phyloP scores from a whole-genome alignment of 495 filamentous ascomycete genomes.

The Parathielavia appendiculata region DNA sequence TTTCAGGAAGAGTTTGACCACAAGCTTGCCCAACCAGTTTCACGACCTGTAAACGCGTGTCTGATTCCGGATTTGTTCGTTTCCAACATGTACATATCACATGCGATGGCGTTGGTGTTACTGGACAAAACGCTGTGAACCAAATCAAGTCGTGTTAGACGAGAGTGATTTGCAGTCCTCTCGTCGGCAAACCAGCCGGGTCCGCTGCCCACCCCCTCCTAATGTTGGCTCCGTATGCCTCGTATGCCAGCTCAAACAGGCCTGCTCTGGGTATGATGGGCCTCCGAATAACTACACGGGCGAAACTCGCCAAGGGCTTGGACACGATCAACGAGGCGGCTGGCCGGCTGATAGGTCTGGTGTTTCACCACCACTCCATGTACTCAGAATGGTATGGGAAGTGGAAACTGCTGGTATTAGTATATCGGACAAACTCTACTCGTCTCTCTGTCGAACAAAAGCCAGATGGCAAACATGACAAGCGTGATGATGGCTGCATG shows the following conservation, averaged over 20 bases:
- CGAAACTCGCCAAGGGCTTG: not conserved
- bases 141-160: conserved; percentile 1
- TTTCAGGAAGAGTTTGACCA: not conserved
- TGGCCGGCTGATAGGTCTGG: not conserved
- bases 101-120: conserved; percentile 4
- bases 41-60: not conserved
- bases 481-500: too few species aligned
- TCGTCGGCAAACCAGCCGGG: not conserved
- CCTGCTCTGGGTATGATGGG: not conserved
- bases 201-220: too few species aligned
- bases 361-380: conserved; percentile 7
- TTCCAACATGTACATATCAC: not conserved
- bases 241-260: not conserved
- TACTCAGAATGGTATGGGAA: not conserved
- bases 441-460: too few species aligned
- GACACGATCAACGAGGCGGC: not conserved
- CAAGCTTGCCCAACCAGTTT: not conserved
- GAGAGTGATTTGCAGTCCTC: not conserved
- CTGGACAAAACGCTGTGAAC: not conserved
- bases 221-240: not conserved
- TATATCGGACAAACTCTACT: too few species aligned
- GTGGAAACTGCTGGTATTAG: not conserved
- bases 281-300: not conserved
- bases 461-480: too few species aligned
- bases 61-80: not conserved